Conservation (phyloP, 2,329 filamentous ascomycete genomes). For the Xylaria sp. region DNA sequence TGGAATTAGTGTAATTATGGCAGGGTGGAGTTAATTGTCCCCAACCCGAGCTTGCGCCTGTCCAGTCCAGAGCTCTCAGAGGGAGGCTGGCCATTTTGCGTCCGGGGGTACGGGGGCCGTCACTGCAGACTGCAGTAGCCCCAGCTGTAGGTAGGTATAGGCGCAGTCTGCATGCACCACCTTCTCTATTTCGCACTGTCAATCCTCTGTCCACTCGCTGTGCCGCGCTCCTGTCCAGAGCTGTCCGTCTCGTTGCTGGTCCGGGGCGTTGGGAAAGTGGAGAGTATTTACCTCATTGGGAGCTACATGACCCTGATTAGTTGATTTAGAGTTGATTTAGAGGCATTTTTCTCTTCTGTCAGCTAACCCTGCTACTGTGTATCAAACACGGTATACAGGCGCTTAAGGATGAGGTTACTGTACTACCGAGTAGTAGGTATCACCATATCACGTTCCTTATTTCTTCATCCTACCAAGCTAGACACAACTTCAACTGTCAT, state of each 20-base stretch:
- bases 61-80: constrained; percentile 7
- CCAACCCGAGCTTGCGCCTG: constrained; percentile 36
- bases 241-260: constrained; percentile 23
- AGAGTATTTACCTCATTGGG: constrained; percentile 18
- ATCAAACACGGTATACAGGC: constrained; percentile 3
- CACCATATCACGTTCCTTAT: constrained; percentile 15
- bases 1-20: constrained; percentile 12
- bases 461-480: neutral
- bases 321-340: neutral
- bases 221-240: neutral
- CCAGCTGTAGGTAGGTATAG: neutral
- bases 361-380: constrained; percentile 1
- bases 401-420: too few species aligned
- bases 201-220: neutral
- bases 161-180: neutral
- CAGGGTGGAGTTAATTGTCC: constrained; percentile 30
- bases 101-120: constrained; percentile 2
- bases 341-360: neutral
- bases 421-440: too few species aligned
- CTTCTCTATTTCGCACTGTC: constrained; percentile 21
- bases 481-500: constrained; percentile 12
- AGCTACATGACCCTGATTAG: constrained; percentile 21
- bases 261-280: constrained; percentile 34
- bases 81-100: constrained; percentile 24
- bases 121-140: constrained; percentile 8